phyloP scores from a whole-genome alignment of 495 filamentous ascomycete genomes.

The Lentithecium fluviatile region DNA sequence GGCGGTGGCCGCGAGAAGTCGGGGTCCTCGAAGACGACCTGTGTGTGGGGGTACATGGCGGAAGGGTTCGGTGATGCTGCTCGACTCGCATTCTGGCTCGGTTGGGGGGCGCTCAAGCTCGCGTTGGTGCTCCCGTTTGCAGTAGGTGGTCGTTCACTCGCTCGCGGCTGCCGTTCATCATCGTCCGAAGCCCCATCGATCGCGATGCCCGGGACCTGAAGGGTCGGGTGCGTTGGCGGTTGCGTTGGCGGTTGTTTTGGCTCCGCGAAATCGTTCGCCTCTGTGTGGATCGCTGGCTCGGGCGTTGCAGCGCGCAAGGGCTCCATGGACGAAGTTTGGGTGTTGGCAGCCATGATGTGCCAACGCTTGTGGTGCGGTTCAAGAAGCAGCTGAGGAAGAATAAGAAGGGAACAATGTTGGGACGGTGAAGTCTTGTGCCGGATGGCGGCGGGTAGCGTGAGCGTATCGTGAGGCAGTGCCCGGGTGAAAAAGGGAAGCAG shows the following conservation, averaged over 20 bases:
- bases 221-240: constrained; percentile 1
- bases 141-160: not conserved
- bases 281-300: not conserved
- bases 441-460: constrained; percentile 25
- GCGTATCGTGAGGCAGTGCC: not conserved
- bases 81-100: constrained; percentile 18
- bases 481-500: not conserved
- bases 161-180: not conserved
- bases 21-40: constrained; percentile 34
- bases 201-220: not conserved
- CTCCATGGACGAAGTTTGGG: constrained; percentile 22
- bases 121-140: not conserved
- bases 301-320: constrained; percentile 15
- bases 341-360: constrained; percentile 1
- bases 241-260: not conserved
- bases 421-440: constrained; percentile 4
- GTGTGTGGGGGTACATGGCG: constrained; percentile 28
- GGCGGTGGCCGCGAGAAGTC: constrained; percentile 49
- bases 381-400: not conserved
- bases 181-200: not conserved
- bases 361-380: not conserved
- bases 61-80: constrained; percentile 12
- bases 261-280: not conserved
- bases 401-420: not conserved
- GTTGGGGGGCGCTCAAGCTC: not conserved